These are phyloP conservation scores for Phytophthora citricola DNA, from an alignment of 352 stramenopile genomes.

Conservation along the genomic window DNA sequence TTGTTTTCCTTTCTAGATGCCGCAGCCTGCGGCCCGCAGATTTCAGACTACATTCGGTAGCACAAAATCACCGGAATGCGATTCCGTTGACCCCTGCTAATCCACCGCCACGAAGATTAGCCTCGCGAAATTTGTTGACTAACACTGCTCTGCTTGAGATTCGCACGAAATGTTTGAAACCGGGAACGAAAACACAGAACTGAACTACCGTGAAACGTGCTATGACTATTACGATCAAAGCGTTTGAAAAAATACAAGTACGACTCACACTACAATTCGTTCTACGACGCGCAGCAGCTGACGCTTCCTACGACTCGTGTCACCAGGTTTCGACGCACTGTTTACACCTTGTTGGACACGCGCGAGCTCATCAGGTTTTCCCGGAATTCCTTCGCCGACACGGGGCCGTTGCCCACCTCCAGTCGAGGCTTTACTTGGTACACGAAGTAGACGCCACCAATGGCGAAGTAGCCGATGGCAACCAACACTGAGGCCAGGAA, in stretches of 20 bases:
- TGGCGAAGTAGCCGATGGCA: conserved; percentile 47
- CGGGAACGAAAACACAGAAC: neutral
- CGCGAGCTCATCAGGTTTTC: conserved; percentile 48
- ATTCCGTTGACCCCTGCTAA: neutral
- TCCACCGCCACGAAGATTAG: no score
- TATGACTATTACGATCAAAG: conserved; percentile 10
- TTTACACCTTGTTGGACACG: conserved; percentile 32
- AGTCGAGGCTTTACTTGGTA: conserved; percentile 41
- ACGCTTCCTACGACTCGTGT: conserved; percentile 4
- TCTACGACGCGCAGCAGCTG: conserved; percentile 18
- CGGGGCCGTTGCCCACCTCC: conserved; percentile 18
- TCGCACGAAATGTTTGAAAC: no score
- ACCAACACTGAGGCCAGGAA: conserved; percentile 57
- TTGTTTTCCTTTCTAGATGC: neutral
- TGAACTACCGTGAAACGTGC: neutral
- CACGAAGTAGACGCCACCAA: conserved; percentile 50
- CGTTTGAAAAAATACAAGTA: conserved; percentile 14
- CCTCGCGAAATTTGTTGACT: no score
- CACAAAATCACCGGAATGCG: neutral
- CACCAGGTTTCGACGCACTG: conserved; percentile 2
- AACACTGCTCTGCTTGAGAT: no score
- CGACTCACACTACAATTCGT: conserved; percentile 16
- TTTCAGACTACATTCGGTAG: neutral
- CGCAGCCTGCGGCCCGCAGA: no score
- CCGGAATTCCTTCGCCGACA: conserved; percentile 45